These are phyloP conservation scores for Diversispora epigaea DNA, from an alignment of 192 early-diverging fungal genomes.

Conservation along the genomic window DNA sequence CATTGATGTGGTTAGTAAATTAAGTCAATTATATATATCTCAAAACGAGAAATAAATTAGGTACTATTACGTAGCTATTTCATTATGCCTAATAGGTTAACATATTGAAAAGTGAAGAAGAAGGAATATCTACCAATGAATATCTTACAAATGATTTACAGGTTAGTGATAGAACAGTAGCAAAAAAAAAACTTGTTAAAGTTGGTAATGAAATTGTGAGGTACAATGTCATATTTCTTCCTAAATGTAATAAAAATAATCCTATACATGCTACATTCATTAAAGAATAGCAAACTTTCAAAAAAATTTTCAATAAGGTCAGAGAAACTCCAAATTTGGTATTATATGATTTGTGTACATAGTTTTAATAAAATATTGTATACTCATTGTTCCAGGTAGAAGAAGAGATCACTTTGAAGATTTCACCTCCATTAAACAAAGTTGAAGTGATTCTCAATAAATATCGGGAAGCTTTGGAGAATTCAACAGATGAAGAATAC, in stretches of 20 bases:
- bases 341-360: slow-evolving; percentile 9
- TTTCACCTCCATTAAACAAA: background rate
- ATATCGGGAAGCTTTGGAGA: background rate
- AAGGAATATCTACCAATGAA: too few relatives aligned
- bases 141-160: slow-evolving; percentile 18
- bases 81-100: too few relatives aligned
- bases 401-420: slow-evolving; percentile 7
- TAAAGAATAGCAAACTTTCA: slow-evolving; percentile 6
- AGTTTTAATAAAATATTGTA: background rate
- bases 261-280: background rate
- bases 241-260: slow-evolving; percentile 17
- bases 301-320: slow-evolving; percentile 8
- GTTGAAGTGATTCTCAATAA: slow-evolving; percentile 6
- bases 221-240: slow-evolving; percentile 16
- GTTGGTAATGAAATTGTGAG: slow-evolving; percentile 1
- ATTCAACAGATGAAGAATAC: background rate
- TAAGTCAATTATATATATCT: too few relatives aligned
- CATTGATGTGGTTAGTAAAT: too few relatives aligned
- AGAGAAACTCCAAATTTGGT: background rate
- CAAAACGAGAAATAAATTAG: too few relatives aligned
- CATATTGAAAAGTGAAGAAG: too few relatives aligned
- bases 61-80: too few relatives aligned
- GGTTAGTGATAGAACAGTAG: background rate
- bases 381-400: background rate
- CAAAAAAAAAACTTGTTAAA: background rate